These are phyloP conservation scores for Hypholoma fasciculare DNA, from an alignment of 768 basidiomycete species.

Conservation along the genomic window DNA sequence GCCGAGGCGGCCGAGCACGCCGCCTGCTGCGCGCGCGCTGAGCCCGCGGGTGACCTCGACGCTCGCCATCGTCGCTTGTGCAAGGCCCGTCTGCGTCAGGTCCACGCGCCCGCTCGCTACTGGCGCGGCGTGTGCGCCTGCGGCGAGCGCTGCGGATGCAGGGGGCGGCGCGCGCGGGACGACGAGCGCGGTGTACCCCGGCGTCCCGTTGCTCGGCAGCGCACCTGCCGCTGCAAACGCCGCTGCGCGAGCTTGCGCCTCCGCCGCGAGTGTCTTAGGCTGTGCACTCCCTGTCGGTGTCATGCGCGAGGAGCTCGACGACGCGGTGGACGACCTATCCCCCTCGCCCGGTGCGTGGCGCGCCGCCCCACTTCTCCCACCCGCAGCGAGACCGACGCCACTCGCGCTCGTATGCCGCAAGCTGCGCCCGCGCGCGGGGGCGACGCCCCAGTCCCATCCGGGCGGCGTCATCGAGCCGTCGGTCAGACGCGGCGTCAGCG, in stretches of 20 bases:
- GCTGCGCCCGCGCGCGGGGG: constrained; percentile 1
- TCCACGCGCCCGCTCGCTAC: constrained; percentile 56
- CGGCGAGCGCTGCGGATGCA: constrained; percentile 13
- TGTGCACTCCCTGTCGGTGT: background rate
- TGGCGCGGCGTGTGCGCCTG: constrained; percentile 3
- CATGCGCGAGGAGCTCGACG: constrained; percentile 4
- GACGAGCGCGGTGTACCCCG: constrained; percentile 53
- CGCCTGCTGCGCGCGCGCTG: constrained; percentile 20
- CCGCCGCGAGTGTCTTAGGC: constrained; percentile 19
- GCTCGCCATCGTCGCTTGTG: constrained; percentile 87
- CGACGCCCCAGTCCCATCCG: constrained; percentile 8
- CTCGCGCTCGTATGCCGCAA: background rate
- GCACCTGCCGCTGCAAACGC: constrained; percentile 26
- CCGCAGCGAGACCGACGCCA: background rate
- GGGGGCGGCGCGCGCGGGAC: constrained; percentile 51
- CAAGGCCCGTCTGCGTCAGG: constrained; percentile 72
- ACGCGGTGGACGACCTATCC: background rate
- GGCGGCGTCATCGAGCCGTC: background rate
- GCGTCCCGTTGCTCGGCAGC: constrained; percentile 55
- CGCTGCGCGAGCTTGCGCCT: constrained; percentile 20
- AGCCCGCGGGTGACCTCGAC: constrained; percentile 74
- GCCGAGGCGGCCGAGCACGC: constrained; percentile 16
- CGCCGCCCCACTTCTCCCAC: background rate
- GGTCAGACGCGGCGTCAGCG: constrained; percentile 10
- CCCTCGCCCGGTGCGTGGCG: constrained; percentile 7